Conservation (phyloP, 202 grass and related monocot genomes). For the Setaria viridis region DNA sequence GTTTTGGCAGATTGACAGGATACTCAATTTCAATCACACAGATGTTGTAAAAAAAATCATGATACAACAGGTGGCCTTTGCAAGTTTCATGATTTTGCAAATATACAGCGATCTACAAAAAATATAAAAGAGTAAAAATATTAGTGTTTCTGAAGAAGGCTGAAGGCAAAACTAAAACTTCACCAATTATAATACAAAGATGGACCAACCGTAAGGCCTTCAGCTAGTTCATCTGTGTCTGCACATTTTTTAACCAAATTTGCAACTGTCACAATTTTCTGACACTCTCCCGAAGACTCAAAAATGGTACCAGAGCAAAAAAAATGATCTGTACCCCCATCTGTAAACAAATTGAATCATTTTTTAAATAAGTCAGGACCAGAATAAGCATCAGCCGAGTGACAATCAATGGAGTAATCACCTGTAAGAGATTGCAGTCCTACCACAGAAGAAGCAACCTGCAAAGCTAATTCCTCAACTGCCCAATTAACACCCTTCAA, state of each 20-base stretch:
- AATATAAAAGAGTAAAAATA: background rate
- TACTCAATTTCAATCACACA: background rate
- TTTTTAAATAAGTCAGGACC: background rate
- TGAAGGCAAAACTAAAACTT: background rate
- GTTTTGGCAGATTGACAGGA: background rate
- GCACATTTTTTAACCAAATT: background rate
- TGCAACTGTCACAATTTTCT: background rate
- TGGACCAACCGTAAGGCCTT: background rate
- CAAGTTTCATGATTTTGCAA: background rate
- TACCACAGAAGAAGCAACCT: background rate
- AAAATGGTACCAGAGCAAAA: background rate
- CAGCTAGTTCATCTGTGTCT: background rate
- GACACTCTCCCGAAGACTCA: background rate
- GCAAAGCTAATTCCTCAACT: background rate
- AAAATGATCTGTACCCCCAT: background rate
- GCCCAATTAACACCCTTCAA: background rate
- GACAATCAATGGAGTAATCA: background rate
- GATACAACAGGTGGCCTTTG: background rate
- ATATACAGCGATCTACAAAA: background rate
- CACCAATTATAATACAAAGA: background rate
- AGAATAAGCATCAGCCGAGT: background rate
- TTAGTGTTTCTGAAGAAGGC: background rate
- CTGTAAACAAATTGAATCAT: background rate
- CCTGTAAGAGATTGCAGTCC: background rate
- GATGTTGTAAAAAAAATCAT: slow-evolving; percentile 23